phyloP scores from a whole-genome alignment of 768 basidiomycete species.

The Auriscalpium orientale region DNA sequence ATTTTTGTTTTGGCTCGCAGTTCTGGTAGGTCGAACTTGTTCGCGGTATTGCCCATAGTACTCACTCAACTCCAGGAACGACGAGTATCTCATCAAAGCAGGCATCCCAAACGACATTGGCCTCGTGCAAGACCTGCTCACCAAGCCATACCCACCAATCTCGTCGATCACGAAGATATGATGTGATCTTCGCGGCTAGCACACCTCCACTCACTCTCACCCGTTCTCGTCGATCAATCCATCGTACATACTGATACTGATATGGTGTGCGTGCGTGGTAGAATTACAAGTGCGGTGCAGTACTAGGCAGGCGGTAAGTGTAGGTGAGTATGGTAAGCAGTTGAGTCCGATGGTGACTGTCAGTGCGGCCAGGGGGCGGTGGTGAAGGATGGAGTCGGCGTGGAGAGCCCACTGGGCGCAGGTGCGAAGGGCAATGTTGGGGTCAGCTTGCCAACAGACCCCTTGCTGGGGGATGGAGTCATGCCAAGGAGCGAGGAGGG shows the following conservation, averaged over 20 bases:
- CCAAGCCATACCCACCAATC: slow-evolving; percentile 15
- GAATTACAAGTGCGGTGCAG: slow-evolving; percentile 15
- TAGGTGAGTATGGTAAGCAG: neutral
- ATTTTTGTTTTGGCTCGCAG: slow-evolving; percentile 17
- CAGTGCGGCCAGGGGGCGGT: neutral
- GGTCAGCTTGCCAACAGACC: neutral
- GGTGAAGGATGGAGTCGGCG: neutral
- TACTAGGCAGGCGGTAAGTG: neutral
- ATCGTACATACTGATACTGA: slow-evolving; percentile 3
- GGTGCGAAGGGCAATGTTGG: neutral
- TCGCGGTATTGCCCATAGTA: neutral
- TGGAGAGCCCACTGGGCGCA: neutral
- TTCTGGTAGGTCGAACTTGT: slow-evolving; percentile 38
- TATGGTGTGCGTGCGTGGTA: slow-evolving; percentile 15
- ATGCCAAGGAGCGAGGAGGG: neutral
- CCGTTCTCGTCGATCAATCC: neutral
- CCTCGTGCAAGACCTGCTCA: slow-evolving; percentile 34
- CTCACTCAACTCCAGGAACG: slow-evolving; percentile 33
- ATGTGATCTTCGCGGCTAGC: neutral
- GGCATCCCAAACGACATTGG: slow-evolving; percentile 34
- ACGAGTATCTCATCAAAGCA: slow-evolving; percentile 37
- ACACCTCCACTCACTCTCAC: neutral
- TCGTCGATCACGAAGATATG: slow-evolving; percentile 17
- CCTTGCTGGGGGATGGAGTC: neutral
- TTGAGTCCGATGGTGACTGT: neutral